Base-by-base conservation (phyloP, 2,329 filamentous ascomycete genomes). In the Diplodia intermedia region DNA sequence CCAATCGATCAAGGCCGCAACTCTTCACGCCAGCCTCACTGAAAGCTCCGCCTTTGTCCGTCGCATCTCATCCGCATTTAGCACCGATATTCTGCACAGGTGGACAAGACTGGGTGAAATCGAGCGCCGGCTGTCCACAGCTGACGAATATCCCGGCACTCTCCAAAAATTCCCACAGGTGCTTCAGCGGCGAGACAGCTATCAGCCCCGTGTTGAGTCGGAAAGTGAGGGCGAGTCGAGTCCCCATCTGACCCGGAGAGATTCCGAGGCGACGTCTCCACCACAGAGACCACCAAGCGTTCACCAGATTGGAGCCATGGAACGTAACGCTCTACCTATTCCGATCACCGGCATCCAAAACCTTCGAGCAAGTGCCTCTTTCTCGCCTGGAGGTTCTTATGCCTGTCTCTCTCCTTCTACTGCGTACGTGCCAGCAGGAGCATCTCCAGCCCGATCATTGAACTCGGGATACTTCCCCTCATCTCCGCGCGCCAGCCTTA, bases 91-190 rank as follows among this genome's bases (percentile, higher is more conserved):
- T 47, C 61, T 79, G 47, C 71, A 73, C 20, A 72, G 68, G 49
- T 79, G 77, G 78, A 79, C 75, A 2, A 71, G 72, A 33, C 68
- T 79, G 18, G 73, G 71, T 20, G 73, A 75, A 36, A 73, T 79
- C 52, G 72, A 79, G 31, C 70, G 71, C 23, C 71, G 70, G n/a
- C 60, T 78, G 4, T 66, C 69, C 12, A 72, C 75, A 7, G 69
- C 71, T 7, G 66, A 65, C 15, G 66, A 63, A 14, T 50, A 61
- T 14, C 63, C 55, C n/a, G 50, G 54, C 4, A 52, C 63, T 47
- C 50, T 66, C 3, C 73, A 75, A 52, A 77, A 78, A 65, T 72
- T 76, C 3, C 77, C 73, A 29, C 76, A 78, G 0, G 76, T 78
- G 43, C 77, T 77, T 9, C 76, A 69, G 18, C 65, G 77, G 40